Evolutionary conservation across 1,284 basidiomycete genomes (phyloP).

Genomic region (Ustilago tritici): DNA sequence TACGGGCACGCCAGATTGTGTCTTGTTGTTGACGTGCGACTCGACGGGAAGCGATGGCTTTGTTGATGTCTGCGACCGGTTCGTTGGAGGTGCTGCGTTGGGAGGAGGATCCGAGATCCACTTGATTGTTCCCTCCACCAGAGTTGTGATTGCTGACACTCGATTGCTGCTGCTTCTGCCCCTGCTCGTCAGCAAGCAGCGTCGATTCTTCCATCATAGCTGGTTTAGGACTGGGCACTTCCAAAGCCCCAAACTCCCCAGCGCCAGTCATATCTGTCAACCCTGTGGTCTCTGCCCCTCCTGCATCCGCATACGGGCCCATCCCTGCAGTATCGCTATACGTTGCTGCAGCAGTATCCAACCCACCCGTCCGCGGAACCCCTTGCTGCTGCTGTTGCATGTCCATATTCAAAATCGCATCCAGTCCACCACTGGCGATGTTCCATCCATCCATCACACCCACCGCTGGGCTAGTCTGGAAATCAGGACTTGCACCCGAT

Average conservation of each 20-base stretch:
- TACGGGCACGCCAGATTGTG: constrained; percentile 63
- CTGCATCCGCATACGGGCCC: constrained; percentile 16
- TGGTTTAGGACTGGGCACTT: constrained; percentile 53
- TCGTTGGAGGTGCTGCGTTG: constrained; percentile 47
- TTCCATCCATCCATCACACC: constrained; percentile 59
- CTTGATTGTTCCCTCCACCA: constrained; percentile 14
- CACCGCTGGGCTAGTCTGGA: constrained; percentile 51
- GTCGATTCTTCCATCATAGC: constrained; percentile 33
- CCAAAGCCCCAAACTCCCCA: constrained; percentile 52
- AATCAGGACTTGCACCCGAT: constrained; percentile 53
- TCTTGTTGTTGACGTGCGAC: constrained; percentile 51
- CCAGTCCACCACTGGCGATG: constrained; percentile 36
- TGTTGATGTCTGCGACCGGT: constrained; percentile 48
- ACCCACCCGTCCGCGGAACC: constrained; percentile 26
- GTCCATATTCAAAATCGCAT: constrained; percentile 30
- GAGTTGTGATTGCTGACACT: constrained; percentile 7
- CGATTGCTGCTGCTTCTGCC: constrained; percentile 19
- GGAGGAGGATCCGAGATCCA: constrained; percentile 42
- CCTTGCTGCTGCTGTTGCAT: constrained; percentile 23
- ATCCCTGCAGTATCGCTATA: constrained; percentile 45
- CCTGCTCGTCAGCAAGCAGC: constrained; percentile 2
- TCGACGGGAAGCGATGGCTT: constrained; percentile 46
- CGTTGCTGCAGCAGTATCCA: constrained; percentile 41
- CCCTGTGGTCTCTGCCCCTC: constrained; percentile 10
- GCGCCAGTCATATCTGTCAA: constrained; percentile 24